Evolutionary conservation across 1,284 basidiomycete genomes (phyloP).

Genomic region (Apiotrichum montevideense): DNA sequence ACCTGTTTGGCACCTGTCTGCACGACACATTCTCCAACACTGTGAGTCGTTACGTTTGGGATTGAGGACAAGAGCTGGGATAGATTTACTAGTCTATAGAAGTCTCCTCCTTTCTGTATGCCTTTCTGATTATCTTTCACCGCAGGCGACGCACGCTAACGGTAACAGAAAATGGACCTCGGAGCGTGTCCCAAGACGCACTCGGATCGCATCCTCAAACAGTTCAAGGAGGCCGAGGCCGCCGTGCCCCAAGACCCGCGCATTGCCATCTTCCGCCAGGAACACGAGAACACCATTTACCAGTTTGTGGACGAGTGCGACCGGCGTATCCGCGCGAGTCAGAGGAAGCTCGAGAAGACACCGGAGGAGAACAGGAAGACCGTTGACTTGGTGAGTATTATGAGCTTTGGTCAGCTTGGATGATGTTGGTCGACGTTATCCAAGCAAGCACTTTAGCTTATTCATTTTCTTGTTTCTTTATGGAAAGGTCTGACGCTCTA

Average conservation of each 20-base stretch:
- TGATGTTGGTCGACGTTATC: too few species aligned
- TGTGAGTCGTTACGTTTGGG: conserved; percentile 52
- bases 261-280: conserved; percentile 77
- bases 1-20: conserved; percentile 94
- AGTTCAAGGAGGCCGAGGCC: conserved; percentile 71
- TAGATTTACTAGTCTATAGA: too few species aligned
- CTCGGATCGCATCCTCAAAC: conserved; percentile 88
- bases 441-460: too few species aligned
- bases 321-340: conserved; percentile 85
- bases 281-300: conserved; percentile 93
- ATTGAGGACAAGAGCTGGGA: too few species aligned
- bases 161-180: conserved; percentile 91
- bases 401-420: too few species aligned
- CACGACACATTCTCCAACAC: conserved; percentile 98
- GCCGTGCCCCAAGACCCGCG: conserved; percentile 68
- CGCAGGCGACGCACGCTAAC: too few species aligned
- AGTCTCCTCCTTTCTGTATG: too few species aligned
- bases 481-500: background rate
- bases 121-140: too few species aligned
- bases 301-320: conserved; percentile 97
- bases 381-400: conserved; percentile 69
- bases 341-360: conserved; percentile 94
- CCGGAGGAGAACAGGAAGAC: conserved; percentile 99
- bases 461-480: too few species aligned
- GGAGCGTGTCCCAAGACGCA: conserved; percentile 97